phyloP scores from a whole-genome alignment of 768 basidiomycete genomes.

The Hypholoma fasciculare region DNA sequence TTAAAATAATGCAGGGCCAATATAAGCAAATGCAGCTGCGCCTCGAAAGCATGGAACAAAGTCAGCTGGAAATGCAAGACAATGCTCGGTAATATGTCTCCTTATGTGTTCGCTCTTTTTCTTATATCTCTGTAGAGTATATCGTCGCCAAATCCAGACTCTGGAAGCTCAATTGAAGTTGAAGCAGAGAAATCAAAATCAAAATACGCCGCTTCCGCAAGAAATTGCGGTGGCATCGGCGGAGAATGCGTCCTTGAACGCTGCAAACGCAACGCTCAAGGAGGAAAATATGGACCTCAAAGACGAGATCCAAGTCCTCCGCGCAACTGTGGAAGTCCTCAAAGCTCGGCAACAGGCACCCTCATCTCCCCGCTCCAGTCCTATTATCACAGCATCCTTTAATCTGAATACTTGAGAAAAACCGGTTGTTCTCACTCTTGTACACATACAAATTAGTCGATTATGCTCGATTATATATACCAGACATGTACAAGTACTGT shows the following conservation, averaged over 20 bases:
- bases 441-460: too few relatives aligned
- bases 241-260: constrained; percentile 46
- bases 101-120: neutral
- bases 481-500: neutral
- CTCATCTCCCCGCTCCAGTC: constrained; percentile 47
- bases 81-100: constrained; percentile 49
- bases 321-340: constrained; percentile 68
- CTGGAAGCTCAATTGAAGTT: constrained; percentile 58
- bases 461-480: too few relatives aligned
- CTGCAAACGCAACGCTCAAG: constrained; percentile 51
- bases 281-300: constrained; percentile 55
- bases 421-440: too few relatives aligned
- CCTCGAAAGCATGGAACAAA: constrained; percentile 56
- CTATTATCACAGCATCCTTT: constrained; percentile 22
- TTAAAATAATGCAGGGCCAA: constrained; percentile 53
- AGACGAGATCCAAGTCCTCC: constrained; percentile 57
- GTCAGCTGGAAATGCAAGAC: constrained; percentile 55
- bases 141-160: constrained; percentile 61
- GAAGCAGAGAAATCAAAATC: constrained; percentile 40
- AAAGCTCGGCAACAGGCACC: constrained; percentile 40
- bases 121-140: constrained; percentile 35
- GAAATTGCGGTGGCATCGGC: constrained; percentile 45
- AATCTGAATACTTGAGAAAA: neutral
- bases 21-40: constrained; percentile 69
- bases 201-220: constrained; percentile 29